A percentile compares a stretch with the other conserved stretches of the same genome.
phyloP scores from a whole-genome alignment of 2,329 filamentous ascomycete species.

The Talaromyces sp. region DNA sequence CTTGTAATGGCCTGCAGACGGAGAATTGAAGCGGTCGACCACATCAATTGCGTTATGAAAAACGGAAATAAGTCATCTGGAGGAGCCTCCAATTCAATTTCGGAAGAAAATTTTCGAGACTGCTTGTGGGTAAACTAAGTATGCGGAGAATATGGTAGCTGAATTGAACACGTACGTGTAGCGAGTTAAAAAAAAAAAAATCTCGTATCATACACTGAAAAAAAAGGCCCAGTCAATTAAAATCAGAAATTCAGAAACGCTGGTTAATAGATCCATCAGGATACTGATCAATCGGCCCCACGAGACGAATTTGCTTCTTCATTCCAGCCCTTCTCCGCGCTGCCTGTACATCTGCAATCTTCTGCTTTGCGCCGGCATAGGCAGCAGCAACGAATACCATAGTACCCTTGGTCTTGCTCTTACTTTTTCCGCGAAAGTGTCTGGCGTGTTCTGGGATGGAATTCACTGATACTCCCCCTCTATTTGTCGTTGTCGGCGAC shows the following conservation, averaged over 20 bases:
- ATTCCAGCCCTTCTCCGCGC: slow-evolving; percentile 37
- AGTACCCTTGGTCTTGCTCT: neutral
- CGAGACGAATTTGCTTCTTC: slow-evolving; percentile 41
- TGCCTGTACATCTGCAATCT: slow-evolving; percentile 31
- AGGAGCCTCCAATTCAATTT: too few species aligned
- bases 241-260: slow-evolving; percentile 4
- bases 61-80: neutral
- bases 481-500: neutral
- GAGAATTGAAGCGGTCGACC: neutral
- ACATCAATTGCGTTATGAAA: neutral
- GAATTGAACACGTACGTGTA: neutral
- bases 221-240: neutral
- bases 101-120: neutral
- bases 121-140: neutral
- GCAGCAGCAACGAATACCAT: slow-evolving; percentile 26
- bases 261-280: slow-evolving; percentile 8
- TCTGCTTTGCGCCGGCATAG: slow-evolving; percentile 35
- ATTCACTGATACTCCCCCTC: neutral
- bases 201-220: neutral
- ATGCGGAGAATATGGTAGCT: neutral
- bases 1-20: neutral
- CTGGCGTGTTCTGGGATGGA: slow-evolving; percentile 22
- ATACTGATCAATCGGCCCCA: slow-evolving; percentile 35
- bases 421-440: slow-evolving; percentile 28
- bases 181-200: neutral